Conservation (phyloP, 2,329 filamentous ascomycete species). For the Exophiala sp. region DNA sequence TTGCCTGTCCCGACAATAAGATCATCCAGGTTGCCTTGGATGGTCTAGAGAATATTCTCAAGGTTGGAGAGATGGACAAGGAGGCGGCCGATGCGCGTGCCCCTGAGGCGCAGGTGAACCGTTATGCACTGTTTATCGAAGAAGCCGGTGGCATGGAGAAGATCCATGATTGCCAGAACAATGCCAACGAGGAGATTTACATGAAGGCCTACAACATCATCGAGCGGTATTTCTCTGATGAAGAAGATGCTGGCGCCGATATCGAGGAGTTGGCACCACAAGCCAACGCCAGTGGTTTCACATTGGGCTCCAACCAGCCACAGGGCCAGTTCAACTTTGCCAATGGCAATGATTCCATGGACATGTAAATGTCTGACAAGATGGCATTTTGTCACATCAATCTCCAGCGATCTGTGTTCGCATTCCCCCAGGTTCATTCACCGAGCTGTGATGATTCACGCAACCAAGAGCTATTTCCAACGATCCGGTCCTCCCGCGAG, state of each 20-base stretch:
- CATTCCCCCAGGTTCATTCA: background rate
- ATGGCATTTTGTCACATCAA: background rate
- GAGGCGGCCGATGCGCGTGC: slow-evolving; percentile 66
- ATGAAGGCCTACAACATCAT: slow-evolving; percentile 99
- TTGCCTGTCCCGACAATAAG: slow-evolving; percentile 97
- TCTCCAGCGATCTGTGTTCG: background rate
- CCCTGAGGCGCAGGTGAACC: slow-evolving; percentile 74
- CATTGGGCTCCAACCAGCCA: slow-evolving; percentile 57
- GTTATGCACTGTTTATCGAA: slow-evolving; percentile 95
- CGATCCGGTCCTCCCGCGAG: slow-evolving; percentile 5
- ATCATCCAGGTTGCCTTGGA: slow-evolving; percentile 98
- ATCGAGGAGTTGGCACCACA: slow-evolving; percentile 74
- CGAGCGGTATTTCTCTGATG: slow-evolving; percentile 99
- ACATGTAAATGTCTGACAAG: slow-evolving; percentile 52
- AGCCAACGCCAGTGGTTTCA: slow-evolving; percentile 69
- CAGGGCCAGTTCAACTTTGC: slow-evolving; percentile 91
- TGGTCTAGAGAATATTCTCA: slow-evolving; percentile 97
- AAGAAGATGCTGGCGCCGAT: slow-evolving; percentile 73
- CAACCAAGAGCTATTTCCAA: background rate
- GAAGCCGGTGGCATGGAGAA: slow-evolving; percentile 99
- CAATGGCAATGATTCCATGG: slow-evolving; percentile 65
- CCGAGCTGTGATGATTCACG: background rate
- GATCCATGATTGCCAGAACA: slow-evolving; percentile 99
- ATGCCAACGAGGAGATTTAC: slow-evolving; percentile 99
- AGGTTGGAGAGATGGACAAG: slow-evolving; percentile 98